These are phyloP conservation scores for Yamadazyma aaseri DNA, from an alignment of 1,139 yeast species.

Conservation along the genomic window DNA sequence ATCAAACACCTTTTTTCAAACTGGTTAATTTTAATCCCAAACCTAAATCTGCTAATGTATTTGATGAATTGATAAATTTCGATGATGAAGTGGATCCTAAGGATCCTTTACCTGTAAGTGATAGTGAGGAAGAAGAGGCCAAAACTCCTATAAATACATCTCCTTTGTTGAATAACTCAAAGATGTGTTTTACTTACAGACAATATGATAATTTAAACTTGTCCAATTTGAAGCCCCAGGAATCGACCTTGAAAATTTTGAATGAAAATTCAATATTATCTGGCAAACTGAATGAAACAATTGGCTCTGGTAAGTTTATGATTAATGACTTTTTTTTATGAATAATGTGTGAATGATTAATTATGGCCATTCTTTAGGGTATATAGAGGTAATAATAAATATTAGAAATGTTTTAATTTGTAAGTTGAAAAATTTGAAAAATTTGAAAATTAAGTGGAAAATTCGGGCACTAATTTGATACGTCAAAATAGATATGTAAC, in stretches of 20 bases:
- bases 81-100: slow-evolving; percentile 23
- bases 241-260: slow-evolving; percentile 27
- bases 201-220: slow-evolving; percentile 45
- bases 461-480: no score
- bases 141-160: slow-evolving; percentile 17
- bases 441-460: no score
- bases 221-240: slow-evolving; percentile 29
- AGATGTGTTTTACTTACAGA: slow-evolving; percentile 46
- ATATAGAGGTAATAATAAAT: slow-evolving; percentile 1
- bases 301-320: slow-evolving; percentile 48
- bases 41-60: slow-evolving; percentile 30
- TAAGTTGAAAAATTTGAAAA: no score
- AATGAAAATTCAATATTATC: slow-evolving; percentile 47
- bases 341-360: slow-evolving; percentile 8
- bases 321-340: slow-evolving; percentile 49
- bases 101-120: slow-evolving; percentile 12
- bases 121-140: slow-evolving; percentile 23
- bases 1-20: slow-evolving; percentile 38
- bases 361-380: slow-evolving; percentile 1
- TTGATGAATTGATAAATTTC: slow-evolving; percentile 41
- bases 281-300: slow-evolving; percentile 57
- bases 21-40: slow-evolving; percentile 38
- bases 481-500: no score
- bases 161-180: slow-evolving; percentile 20
- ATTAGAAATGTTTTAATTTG: no score